Base-by-base conservation (phyloP, 2,329 filamentous ascomycete genomes). In the Ophiostoma himal-ulmi region DNA sequence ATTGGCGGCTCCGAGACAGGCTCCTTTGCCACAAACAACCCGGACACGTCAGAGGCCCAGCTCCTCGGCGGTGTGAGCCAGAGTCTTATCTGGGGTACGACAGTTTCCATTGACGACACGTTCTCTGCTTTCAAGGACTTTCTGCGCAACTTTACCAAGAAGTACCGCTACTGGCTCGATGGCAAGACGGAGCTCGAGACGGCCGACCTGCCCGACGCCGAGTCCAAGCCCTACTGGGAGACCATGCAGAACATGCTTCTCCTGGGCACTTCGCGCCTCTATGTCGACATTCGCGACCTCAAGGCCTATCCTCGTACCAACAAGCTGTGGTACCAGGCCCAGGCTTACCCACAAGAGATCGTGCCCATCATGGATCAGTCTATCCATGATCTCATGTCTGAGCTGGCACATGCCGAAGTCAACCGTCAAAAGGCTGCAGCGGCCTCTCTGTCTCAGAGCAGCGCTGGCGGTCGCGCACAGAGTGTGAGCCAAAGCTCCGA, bases 301-400 rank as follows among this genome's bases (percentile, higher is more conserved):
- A 96, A 96, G 78, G 86, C 94, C 14, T 99, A 97, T 78, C 95
- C 96, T 3, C 89, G 93, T 0, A 98, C 95, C 0, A 84, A 90
- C 75, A 98, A 98, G 81, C 83, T 99, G 70, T 98, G 93, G 92
- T 92, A 98, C 78, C 96, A 99, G 79, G 84, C 96, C 71, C 92
- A 96, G 78, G 90, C 91, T 17, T 99, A 97, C 77, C 95, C 95
- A 0, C 93, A 95, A 77, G 95, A 99, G 84, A 94, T 99, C 69
- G 91, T 99, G 64, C 94, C 94, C 2, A 85, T 98, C 66, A 97
- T 99, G 91, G 96, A 99, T 84, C 92, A 96, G 79, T 89, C 89
- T 6, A 88, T 97, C 68, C 96, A 97, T 77, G 94, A 99, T 80
- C 85, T 93, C 69, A 96, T 98, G 90, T 87, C 95, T 34, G 94